A percentile compares a stretch with the other conserved stretches of the same genome.
Conservation (phyloP, 108 stramenopile species). For the Conticribra guillardii region DNA sequence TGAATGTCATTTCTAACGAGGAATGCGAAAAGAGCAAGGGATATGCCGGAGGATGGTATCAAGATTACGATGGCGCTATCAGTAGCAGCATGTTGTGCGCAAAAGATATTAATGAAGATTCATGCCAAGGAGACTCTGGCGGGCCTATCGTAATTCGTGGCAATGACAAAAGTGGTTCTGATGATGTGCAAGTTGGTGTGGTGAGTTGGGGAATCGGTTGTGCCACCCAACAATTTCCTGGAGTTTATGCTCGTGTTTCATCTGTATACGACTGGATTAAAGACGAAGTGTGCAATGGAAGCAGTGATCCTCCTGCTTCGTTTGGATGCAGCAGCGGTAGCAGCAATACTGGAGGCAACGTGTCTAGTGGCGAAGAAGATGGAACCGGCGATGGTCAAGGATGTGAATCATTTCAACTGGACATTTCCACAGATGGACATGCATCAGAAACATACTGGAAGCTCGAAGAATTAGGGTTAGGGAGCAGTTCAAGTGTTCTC, state of each 20-base stretch:
- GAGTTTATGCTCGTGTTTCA: conserved; percentile 43
- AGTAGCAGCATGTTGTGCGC: conserved; percentile 50
- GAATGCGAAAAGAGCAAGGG: conserved; percentile 3
- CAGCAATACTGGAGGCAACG: conserved; percentile 1
- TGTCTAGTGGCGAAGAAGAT: neutral
- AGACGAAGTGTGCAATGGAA: conserved; percentile 12
- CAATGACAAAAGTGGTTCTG: neutral
- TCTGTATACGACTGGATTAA: conserved; percentile 38
- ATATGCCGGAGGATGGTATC: conserved; percentile 12
- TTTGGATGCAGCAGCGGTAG: conserved; percentile 12
- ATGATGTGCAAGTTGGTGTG: conserved; percentile 28
- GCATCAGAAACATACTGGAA: no score
- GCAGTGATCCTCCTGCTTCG: conserved; percentile 12
- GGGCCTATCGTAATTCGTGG: conserved; percentile 23
- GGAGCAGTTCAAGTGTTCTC: no score
- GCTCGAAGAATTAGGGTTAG: no score
- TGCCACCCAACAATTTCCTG: conserved; percentile 19
- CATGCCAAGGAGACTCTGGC: conserved; percentile 44
- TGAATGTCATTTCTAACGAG: conserved; percentile 39
- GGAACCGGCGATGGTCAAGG: neutral
- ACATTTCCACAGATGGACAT: conserved; percentile 2
- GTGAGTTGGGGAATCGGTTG: conserved; percentile 49
- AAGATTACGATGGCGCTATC: conserved; percentile 28
- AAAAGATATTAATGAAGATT: conserved; percentile 27
- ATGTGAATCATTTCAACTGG: neutral